Base-by-base conservation (phyloP, 345 rosid species). In the Hibiscus trionum region DNA sequence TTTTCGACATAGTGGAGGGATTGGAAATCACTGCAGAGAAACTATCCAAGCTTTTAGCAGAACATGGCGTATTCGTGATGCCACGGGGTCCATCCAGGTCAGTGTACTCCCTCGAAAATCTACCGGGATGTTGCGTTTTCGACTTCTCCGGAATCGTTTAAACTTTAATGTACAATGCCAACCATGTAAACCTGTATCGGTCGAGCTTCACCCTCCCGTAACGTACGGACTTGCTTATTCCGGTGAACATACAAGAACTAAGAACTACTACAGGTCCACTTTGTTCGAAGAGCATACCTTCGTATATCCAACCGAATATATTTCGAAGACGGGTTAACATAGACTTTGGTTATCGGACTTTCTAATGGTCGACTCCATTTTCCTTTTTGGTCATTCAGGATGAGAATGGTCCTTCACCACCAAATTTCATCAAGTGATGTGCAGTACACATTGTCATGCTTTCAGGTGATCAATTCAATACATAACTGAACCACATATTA, bases 351-450 rank as follows among this genome's bases (percentile, higher is more conserved):
- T 42, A 42, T 42, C 47, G 12, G 47, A 42, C 47, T 65, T 65
- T 65, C 44, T 67, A 39, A n/a, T 14, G 19, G 9, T 59, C 46
- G 33, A 17, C 0, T 11, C 2, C 3, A 11, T 42, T 9, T 2
- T 58, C 2, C 4, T 58, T 49, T 61, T 52, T 60, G 4, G 46
- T 19, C 14, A 81, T 77, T 70, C 88, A 94, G 97, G 35, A 79
- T 91, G 50, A 84, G 96, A 83, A 80, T 90, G 77, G 98, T 91
- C 19, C 74, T 91, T 31, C 97, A 91, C 82, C 86, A 94, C 79
- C 98, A 94, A 72, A 86, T 94, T 71, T 94, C 96, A 24, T 79
- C 81, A 29, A 82, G 80, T 21, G 97, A 95, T 74, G 89, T 95
- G 75, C 89, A 88, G 61, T 88, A 88, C 72, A 76, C 86, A 6